Evolutionary conservation across 208 protist species (phyloP), one percentile per base, ranked within the genome.

Genomic region (Acanthamoeba polyphaga): DNA sequence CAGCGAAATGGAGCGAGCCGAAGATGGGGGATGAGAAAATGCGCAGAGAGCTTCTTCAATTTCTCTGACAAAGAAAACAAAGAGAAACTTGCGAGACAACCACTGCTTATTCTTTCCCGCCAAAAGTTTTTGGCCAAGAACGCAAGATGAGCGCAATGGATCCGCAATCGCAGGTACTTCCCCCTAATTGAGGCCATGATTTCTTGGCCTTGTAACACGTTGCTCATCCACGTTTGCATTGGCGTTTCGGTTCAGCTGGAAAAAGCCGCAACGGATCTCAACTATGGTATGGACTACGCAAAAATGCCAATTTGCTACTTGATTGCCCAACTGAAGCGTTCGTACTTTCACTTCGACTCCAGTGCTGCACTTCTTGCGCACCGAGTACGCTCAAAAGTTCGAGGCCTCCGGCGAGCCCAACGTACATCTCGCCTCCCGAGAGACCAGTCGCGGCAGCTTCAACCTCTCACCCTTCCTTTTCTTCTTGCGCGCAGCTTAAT

Each of bases 381-480:
- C 85, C 19, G 85, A 92, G n/a, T 92, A 74, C 38, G 85, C 85
- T 29, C 85, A 70, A 13, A 92, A 92, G 62, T 92, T 92, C 19
- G 85, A 92, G 34, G 85, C 85, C 27, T 38, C 85, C 8, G 58
- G 85, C 10, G 55, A 92, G 15, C 62, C 85, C 19, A 74, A 66
- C 29, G 85, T 92, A 43, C 43, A 10, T 27, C 38, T 12, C 22
- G 51, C 1, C 46, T n/a, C 13, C 51, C n/a, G 0, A 34, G 15
- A 9, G 49, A 32, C 10, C 29, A 70, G 1, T 51, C 55, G 8
- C 15, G 2, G 70, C 29, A 80, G 2, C 13, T 46, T 80, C 70
- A 55, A 17, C 51, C 15, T 55, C 51, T 55, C 51, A 55, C 34
- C 0, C 15, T 24, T 70, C 32, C 70, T 51, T 53, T 72, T 8